Evolutionary conservation across 768 basidiomycete genomes (phyloP).

Genomic region (Agrocybe chaxingu): DNA sequence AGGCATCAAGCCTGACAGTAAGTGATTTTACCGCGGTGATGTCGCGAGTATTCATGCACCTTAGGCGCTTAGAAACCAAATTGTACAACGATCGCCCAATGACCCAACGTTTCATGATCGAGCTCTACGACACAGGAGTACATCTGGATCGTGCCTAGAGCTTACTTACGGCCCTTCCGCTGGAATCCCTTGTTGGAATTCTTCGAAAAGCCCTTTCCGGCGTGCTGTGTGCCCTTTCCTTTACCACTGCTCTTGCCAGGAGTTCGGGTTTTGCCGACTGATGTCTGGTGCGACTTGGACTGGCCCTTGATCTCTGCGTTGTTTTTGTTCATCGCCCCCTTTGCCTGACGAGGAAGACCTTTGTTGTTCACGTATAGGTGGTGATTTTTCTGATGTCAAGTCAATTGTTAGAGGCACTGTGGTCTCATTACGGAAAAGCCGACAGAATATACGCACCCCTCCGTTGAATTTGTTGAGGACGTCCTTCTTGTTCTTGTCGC

Average conservation of each 20-base stretch:
- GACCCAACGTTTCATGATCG: no score
- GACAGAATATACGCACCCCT: conserved; percentile 1
- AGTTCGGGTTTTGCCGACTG: background rate
- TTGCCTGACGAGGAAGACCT: conserved; percentile 1
- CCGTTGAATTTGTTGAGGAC: conserved; percentile 3
- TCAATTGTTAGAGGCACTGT: background rate
- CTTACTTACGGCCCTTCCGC: background rate
- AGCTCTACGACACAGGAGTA: no score
- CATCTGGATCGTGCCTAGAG: no score
- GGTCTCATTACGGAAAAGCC: background rate
- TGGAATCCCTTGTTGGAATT: conserved; percentile 3
- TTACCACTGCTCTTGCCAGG: conserved; percentile 2
- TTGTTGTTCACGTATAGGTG: conserved; percentile 5
- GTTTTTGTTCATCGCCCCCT: conserved; percentile 2
- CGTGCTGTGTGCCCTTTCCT: conserved; percentile 4
- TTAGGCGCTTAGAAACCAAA: no score
- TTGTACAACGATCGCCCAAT: no score
- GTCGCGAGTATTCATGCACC: no score
- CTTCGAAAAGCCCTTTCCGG: conserved; percentile 1
- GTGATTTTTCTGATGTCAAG: background rate
- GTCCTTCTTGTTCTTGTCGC: background rate
- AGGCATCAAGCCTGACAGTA: conserved; percentile 98
- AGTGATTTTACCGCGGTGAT: conserved; percentile 27
- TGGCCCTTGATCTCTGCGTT: conserved; percentile 3
- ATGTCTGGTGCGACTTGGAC: background rate